These are phyloP conservation scores for Populus ilicifolia DNA, from an alignment of 345 rosid genomes.

Conservation along the genomic window DNA sequence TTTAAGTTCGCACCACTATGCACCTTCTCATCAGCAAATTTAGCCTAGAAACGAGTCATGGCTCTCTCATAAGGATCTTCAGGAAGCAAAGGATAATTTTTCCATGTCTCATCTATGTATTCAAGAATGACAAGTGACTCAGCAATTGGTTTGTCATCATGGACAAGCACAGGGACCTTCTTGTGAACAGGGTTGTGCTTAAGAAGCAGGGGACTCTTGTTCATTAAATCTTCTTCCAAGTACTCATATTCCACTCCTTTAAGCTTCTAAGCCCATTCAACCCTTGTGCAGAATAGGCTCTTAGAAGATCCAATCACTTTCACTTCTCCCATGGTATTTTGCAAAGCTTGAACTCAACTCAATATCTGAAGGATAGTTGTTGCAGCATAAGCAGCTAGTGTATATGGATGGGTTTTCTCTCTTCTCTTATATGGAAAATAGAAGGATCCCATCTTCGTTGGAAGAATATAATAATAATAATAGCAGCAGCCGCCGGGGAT, in stretches of 20 bases:
- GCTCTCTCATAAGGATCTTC: slow-evolving; percentile 9
- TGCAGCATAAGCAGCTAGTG: neutral
- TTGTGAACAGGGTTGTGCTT: slow-evolving; percentile 12
- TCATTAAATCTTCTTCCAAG: slow-evolving; percentile 6
- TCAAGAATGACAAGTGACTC: slow-evolving; percentile 18
- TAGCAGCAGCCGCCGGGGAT: too few relatives aligned
- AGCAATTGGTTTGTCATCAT: slow-evolving; percentile 1
- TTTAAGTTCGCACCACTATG: neutral
- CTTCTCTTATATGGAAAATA: neutral
- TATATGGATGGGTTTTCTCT: neutral
- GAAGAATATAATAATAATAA: neutral
- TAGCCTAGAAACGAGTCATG: slow-evolving; percentile 13
- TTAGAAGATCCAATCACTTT: neutral
- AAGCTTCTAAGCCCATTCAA: slow-evolving; percentile 20
- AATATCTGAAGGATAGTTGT: neutral
- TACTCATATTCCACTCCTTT: slow-evolving; percentile 17
- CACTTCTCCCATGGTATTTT: neutral
- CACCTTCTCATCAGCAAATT: slow-evolving; percentile 18
- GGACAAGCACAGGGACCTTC: slow-evolving; percentile 18
- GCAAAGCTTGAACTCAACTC: neutral
- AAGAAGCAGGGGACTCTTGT: slow-evolving; percentile 10
- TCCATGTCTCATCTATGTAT: slow-evolving; percentile 14
- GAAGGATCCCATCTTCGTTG: neutral
- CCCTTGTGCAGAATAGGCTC: slow-evolving; percentile 14
- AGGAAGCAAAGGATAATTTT: neutral